Evolutionary conservation across 2,329 filamentous ascomycete species (phyloP), one percentile per base, ranked within the genome.

Genomic region (Nothophaeocryptopus gaeumannii): DNA sequence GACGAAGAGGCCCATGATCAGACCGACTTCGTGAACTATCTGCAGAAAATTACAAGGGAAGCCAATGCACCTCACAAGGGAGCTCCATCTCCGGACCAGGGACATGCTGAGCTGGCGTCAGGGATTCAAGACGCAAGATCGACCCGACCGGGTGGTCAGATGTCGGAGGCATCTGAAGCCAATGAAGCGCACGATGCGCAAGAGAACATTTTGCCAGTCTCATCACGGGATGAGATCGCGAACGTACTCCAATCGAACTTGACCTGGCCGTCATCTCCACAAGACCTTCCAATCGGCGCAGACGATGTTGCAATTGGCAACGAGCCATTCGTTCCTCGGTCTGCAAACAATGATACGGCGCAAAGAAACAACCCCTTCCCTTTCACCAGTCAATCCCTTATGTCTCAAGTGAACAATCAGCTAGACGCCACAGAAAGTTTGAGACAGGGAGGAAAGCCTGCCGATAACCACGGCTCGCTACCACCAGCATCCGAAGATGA

Each of bases 1-100:
- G 66, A 69, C 39, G 64, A 66, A 13, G 56, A 63, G 11, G 51
- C 54, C 8, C 43, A 65, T 8, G 63, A 67, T 40, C 62, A 65
- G 46, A 54, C 38, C 8, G 48, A 58, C 8, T 67, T 56, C 37
- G 53, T 58, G 2, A 38, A 46, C 9, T 64, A 59, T 39, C 45
- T 69, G 20, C 53, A 64, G 40, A 45, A 32, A 26, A 26, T 26
- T 7, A 26, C 20, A 26, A 26, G 20, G 20, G 20, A 26, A 26
- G 20, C 20, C 20, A 26, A 26, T 26, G 20, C 20, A 26, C 20
- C 20, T 3, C 20, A 26, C 20, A 26, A 7, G 20, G 20, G 20
- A 26, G 20, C 20, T 26, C 4, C 20, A 26, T 26, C 20, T 26
- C 20, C 20, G 20, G 9, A 47, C 44, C 14, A 32, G 53, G 29